phyloP scores from a whole-genome alignment of 2,329 filamentous ascomycete genomes.

The Exophiala sideris region DNA sequence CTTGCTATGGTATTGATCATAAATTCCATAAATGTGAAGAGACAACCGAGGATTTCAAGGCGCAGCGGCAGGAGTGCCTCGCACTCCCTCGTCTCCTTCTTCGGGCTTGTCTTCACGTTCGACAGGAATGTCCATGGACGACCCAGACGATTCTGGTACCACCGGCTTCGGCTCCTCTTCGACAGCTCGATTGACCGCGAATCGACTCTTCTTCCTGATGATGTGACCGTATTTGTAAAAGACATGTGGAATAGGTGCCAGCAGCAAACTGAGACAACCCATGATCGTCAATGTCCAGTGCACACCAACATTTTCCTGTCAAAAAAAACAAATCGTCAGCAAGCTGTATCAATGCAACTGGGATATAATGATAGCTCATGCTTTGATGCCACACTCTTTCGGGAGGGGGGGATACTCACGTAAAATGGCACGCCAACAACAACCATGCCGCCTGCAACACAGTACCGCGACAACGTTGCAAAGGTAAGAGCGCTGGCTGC shows the following conservation, averaged over 20 bases:
- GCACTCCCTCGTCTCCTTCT: background rate
- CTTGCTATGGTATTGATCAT: too few species aligned
- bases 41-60: too few species aligned
- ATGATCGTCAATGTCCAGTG: conserved; percentile 42
- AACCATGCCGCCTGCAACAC: conserved; percentile 38
- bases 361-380: too few species aligned
- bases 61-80: too few species aligned
- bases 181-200: conserved; percentile 23
- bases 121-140: conserved; percentile 1
- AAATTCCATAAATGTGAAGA: too few species aligned
- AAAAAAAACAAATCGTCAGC: too few species aligned
- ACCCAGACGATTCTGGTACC: background rate
- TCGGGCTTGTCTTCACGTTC: background rate
- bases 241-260: conserved; percentile 46
- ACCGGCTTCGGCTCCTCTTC: conserved; percentile 3
- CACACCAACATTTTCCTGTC: conserved; percentile 33
- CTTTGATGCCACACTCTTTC: too few species aligned
- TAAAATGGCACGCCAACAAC: conserved; percentile 38
- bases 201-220: conserved; percentile 34
- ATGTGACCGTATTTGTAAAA: conserved; percentile 40
- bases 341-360: too few species aligned
- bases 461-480: conserved; percentile 43
- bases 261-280: conserved; percentile 36
- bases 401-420: background rate
- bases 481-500: conserved; percentile 49